These are phyloP conservation scores for Coemansia sp. DNA, from an alignment of 192 early-diverging fungal genomes.

Conservation along the genomic window DNA sequence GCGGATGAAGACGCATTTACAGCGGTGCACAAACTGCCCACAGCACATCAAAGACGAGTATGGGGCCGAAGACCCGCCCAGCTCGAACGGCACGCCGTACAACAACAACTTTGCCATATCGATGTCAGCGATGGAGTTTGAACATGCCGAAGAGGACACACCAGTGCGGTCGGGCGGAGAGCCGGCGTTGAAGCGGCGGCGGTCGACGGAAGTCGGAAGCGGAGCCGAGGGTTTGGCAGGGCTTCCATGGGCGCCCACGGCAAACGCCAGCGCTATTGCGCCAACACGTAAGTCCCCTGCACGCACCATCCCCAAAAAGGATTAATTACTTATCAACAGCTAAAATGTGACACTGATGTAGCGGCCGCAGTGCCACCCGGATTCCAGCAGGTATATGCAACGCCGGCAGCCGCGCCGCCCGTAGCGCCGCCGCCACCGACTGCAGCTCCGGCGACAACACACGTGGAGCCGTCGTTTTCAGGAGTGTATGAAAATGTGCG, in stretches of 20 bases:
- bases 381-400: conserved; percentile 29
- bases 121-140: conserved; percentile 14
- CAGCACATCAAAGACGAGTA: conserved; percentile 42
- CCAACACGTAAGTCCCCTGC: conserved; percentile 31
- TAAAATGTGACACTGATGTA: conserved; percentile 5
- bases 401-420: conserved; percentile 11
- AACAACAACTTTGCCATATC: conserved; percentile 5
- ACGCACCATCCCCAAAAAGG: no score
- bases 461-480: conserved; percentile 24
- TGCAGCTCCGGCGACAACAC: background rate
- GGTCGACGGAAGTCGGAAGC: conserved; percentile 32
- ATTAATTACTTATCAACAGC: background rate
- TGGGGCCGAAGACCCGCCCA: conserved; percentile 18
- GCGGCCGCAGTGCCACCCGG: conserved; percentile 30
- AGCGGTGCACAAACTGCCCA: conserved; percentile 42
- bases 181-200: conserved; percentile 31
- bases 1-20: conserved; percentile 53
- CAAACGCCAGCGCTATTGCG: conserved; percentile 34
- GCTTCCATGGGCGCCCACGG: conserved; percentile 37
- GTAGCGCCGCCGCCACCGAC: background rate
- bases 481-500: conserved; percentile 54
- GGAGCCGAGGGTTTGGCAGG: conserved; percentile 43
- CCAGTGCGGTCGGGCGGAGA: background rate
- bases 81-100: background rate
- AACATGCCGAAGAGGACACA: conserved; percentile 8